These are phyloP conservation scores for Tuber borchii DNA, from an alignment of 495 filamentous ascomycete genomes.

Conservation along the genomic window DNA sequence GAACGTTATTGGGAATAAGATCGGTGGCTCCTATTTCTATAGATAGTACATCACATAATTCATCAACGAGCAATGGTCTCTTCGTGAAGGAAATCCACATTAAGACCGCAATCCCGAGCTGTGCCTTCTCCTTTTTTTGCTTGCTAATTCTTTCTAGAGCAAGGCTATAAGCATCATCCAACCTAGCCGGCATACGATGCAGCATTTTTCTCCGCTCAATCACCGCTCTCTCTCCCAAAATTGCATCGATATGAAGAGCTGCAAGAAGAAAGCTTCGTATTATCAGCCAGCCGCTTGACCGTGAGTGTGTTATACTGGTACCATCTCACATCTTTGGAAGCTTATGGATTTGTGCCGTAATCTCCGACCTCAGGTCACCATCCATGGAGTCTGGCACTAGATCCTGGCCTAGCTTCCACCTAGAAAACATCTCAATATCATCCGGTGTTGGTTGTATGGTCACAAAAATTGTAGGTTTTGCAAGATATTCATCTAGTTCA, in stretches of 20 bases:
- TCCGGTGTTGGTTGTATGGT: not conserved
- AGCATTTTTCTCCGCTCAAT: not conserved
- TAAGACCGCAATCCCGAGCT: not conserved
- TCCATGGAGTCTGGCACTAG: not conserved
- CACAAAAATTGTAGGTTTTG: not conserved
- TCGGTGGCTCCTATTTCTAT: not conserved
- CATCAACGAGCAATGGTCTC: not conserved
- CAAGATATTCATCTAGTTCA: not conserved
- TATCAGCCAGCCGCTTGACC: not conserved
- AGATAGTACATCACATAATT: not conserved
- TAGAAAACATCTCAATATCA: not conserved
- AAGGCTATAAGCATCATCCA: not conserved
- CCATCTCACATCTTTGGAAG: not conserved
- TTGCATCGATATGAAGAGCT: not conserved
- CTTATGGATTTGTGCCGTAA: not conserved
- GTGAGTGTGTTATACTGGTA: not conserved
- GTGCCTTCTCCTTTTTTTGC: not conserved
- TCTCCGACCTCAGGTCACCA: not conserved
- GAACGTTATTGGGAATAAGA: not conserved
- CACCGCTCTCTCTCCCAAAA: not conserved
- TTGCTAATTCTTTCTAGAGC: not conserved
- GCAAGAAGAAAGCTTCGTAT: not conserved
- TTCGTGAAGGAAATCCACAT: not conserved
- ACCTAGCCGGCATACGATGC: not conserved
- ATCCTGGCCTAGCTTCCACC: not conserved